These are phyloP conservation scores for Xylariaceae sp. DNA, from an alignment of 2,329 filamentous ascomycete genomes.

Conservation along the genomic window DNA sequence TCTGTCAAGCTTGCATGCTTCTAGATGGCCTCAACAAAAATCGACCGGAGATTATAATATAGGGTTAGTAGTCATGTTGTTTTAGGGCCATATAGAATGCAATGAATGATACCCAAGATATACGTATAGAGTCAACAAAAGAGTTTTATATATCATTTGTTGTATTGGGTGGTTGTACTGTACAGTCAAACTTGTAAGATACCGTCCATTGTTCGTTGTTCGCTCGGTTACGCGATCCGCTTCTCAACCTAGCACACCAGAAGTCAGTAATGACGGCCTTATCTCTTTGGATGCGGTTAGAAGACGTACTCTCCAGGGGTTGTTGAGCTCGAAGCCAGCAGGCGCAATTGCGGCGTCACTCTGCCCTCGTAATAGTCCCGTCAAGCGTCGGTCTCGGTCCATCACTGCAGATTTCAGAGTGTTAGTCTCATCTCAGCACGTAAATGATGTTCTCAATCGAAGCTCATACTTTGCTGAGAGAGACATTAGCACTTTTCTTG, in stretches of 20 bases:
- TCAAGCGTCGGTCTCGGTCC: slow-evolving; percentile 58
- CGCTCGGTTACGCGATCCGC: slow-evolving; percentile 39
- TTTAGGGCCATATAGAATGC: slow-evolving; percentile 12
- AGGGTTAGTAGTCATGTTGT: slow-evolving; percentile 18
- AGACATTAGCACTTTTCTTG: slow-evolving; percentile 28
- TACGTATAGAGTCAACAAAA: slow-evolving; percentile 13
- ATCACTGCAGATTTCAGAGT: slow-evolving; percentile 45
- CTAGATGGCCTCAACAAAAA: slow-evolving; percentile 88
- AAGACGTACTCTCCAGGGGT: slow-evolving; percentile 55
- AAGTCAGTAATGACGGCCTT: slow-evolving; percentile 7
- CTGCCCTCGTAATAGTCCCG: slow-evolving; percentile 54
- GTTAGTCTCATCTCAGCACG: slow-evolving; percentile 16
- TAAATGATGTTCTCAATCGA: not conserved
- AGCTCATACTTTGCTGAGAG: slow-evolving; percentile 49
- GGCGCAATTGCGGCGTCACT: slow-evolving; percentile 50
- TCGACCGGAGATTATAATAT: slow-evolving; percentile 52
- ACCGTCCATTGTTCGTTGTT: slow-evolving; percentile 5
- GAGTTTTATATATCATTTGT: slow-evolving; percentile 13
- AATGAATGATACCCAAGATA: slow-evolving; percentile 26
- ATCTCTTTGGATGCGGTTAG: slow-evolving; percentile 1
- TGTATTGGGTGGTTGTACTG: slow-evolving; percentile 24
- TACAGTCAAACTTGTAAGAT: slow-evolving; percentile 19
- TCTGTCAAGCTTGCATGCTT: slow-evolving; percentile 90
- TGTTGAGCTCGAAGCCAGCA: slow-evolving; percentile 56
- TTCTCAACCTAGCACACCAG: slow-evolving; percentile 44